phyloP scores from a whole-genome alignment of 441 rosid species.

The California macrophylla region DNA sequence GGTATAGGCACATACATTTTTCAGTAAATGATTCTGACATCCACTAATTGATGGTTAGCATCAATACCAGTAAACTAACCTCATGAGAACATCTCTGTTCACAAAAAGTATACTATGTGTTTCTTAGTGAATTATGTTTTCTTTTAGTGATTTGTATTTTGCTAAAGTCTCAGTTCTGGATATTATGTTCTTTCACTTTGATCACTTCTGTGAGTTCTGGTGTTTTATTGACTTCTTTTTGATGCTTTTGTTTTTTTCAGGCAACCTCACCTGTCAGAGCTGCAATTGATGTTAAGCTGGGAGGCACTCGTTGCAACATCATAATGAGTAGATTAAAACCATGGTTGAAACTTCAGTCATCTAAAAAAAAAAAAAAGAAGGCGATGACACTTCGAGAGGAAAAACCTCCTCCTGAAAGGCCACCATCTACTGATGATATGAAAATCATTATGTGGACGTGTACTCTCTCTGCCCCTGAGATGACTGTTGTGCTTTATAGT shows the following conservation, averaged over 20 bases:
- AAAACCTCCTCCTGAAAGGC: conserved; percentile 32
- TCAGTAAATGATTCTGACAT: background rate
- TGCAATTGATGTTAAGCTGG: conserved; percentile 83
- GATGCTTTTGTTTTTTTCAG: conserved; percentile 42
- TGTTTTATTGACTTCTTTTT: conserved; percentile 5
- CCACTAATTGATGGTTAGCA: background rate
- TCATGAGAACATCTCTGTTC: background rate
- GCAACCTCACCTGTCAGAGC: conserved; percentile 66
- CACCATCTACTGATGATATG: conserved; percentile 45
- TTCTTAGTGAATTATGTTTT: background rate
- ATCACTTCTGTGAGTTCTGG: background rate
- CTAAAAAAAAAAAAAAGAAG: conserved; percentile 63
- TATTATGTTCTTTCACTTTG: background rate
- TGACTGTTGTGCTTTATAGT: conserved; percentile 66
- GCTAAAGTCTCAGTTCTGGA: conserved; percentile 1
- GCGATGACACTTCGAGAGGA: conserved; percentile 59
- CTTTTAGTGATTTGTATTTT: background rate
- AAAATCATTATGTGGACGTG: conserved; percentile 83
- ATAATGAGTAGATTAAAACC: conserved; percentile 65
- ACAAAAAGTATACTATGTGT: background rate
- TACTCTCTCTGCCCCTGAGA: conserved; percentile 95
- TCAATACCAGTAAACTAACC: background rate
- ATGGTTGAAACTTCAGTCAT: conserved; percentile 64
- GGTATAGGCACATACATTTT: background rate
- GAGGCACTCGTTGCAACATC: conserved; percentile 70